A percentile compares a stretch with the other conserved stretches of the same genome.
These are phyloP conservation scores for Sanghuangporus weigelae DNA, from an alignment of 1,284 basidiomycete genomes.

Conservation along the genomic window DNA sequence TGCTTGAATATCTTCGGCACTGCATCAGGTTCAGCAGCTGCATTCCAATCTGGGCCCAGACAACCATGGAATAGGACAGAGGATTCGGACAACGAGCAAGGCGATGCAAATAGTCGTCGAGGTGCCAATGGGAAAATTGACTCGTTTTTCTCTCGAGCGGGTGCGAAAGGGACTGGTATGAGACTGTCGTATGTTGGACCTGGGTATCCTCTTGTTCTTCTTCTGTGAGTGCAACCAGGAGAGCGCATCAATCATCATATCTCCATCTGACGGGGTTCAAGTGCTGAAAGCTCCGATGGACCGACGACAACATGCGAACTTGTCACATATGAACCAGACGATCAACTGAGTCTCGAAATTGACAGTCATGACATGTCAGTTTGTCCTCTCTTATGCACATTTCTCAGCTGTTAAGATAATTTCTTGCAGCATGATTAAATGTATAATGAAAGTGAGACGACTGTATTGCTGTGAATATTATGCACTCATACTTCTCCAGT, in stretches of 20 bases:
- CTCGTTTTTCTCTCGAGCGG: conserved; percentile 43
- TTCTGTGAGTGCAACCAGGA: conserved; percentile 58
- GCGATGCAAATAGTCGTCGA: conserved; percentile 18
- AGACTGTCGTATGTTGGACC: conserved; percentile 76
- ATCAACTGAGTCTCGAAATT: conserved; percentile 75
- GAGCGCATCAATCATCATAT: neutral
- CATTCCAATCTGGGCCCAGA: neutral
- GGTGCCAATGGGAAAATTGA: conserved; percentile 35
- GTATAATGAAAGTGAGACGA: conserved; percentile 75
- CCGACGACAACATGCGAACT: conserved; percentile 89
- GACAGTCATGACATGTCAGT: conserved; percentile 63
- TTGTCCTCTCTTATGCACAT: neutral
- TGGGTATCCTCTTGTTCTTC: conserved; percentile 74
- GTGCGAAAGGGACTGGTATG: conserved; percentile 75
- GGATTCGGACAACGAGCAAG: conserved; percentile 11
- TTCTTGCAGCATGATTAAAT: conserved; percentile 58
- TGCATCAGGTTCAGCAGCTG: conserved; percentile 25
- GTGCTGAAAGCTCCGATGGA: conserved; percentile 78
- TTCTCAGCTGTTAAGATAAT: conserved; percentile 3
- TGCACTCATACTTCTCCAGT: conserved; percentile 38
- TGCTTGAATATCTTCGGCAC: conserved; percentile 56
- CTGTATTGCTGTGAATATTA: neutral
- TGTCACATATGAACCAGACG: conserved; percentile 80
- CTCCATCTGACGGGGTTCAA: conserved; percentile 27
- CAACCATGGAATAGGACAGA: conserved; percentile 13